phyloP scores from a whole-genome alignment of 2,329 filamentous ascomycete species.

The Camillea tinctor region DNA sequence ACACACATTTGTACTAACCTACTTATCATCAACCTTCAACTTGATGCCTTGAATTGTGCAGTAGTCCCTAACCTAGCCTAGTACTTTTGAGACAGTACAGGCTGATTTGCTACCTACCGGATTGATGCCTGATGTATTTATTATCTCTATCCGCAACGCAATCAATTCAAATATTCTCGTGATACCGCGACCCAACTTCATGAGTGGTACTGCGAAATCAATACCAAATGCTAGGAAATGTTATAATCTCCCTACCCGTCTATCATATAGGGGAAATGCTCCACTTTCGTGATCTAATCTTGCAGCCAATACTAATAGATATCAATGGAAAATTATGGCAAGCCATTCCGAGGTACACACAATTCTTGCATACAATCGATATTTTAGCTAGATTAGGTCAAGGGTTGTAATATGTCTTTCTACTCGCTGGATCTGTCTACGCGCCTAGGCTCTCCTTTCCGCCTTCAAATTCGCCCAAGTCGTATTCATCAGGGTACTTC shows the following conservation, averaged over 20 bases:
- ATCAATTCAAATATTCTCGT: not conserved
- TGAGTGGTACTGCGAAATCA: not conserved
- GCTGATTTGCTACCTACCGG: not conserved
- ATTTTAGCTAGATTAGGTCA: not conserved
- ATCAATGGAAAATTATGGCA: not conserved
- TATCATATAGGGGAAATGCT: not conserved
- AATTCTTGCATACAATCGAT: not conserved
- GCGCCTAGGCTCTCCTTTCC: conserved; percentile 62
- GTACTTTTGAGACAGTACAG: not conserved
- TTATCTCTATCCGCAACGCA: not conserved
- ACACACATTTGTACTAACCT: not conserved
- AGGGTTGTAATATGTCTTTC: not conserved
- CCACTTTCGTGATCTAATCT: not conserved
- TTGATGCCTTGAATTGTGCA: not conserved
- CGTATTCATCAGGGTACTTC: conserved; percentile 90
- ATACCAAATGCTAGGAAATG: not conserved
- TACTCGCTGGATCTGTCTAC: conserved; percentile 14
- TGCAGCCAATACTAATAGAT: not conserved
- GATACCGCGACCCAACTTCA: not conserved
- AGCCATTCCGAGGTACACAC: not conserved
- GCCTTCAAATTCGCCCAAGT: conserved; percentile 72
- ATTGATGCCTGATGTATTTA: not conserved
- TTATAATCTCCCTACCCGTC: not conserved
- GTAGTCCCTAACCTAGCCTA: not conserved
- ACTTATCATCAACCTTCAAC: not conserved